Evolutionary conservation across 106 monocot genomes (phyloP), one percentile per base, ranked within the genome.

Genomic region (Acanthochlamys bracteata): DNA sequence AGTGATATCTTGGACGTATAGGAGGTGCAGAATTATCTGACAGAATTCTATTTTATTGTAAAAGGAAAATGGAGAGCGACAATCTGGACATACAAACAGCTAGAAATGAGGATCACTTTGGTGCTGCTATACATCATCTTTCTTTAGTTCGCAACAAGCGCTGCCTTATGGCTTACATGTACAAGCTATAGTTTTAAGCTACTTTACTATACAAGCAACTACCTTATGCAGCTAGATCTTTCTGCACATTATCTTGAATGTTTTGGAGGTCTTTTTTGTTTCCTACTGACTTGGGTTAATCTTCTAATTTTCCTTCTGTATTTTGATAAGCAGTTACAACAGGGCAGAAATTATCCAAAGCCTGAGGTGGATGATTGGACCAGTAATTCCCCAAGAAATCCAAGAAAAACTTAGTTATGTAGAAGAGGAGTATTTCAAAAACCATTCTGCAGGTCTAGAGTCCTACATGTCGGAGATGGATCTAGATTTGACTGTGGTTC

Each of bases 141-240:
- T 90, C 95, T 59, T 72, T 96, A 53, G 54, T 73, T 27, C 87
- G 88, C 54, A 90, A 96, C 64, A 96, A 96, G 64, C 87, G 90
- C 21, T 88, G 90, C 47, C 90, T 90, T 69, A 96, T 88, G 95
- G 84, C 87, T 25, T 96, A 90, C 78, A 76, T 90, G 95, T 90
- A 87, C 43, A 15, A 54, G 46, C 7, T 43, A 43, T 43, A 7
- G 10, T 43, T 8, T 8, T 8, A 43, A 43, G 43, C 13, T 43
- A 13, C 43, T 43, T 13, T 43, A 8, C 13, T 43, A 8, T 43
- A 8, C 7, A 43, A 43, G 43, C 13, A 43, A 43, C 43, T 43
- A 43, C 10, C 43, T 43, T 7, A 13, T 43, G 13, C 13, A 43
- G 43, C 13, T 43, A 43, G 43, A 43, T 43, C 43, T 13, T 43